Conservation (phyloP, 768 basidiomycete species). For the Rhodotorula paludigena region DNA sequence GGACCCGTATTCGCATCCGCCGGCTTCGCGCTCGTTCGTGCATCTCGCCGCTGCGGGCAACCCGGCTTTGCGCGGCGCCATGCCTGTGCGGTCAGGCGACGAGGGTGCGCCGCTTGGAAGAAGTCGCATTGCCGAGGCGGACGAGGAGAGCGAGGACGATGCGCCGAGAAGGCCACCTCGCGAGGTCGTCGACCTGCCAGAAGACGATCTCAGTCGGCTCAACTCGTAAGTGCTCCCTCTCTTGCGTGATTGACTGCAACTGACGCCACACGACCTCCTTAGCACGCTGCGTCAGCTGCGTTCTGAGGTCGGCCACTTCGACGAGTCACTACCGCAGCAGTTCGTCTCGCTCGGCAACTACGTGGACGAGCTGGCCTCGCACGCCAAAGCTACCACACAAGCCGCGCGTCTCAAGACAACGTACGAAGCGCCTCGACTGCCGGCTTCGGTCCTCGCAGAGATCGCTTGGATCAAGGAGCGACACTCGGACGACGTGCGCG, state of each 20-base stretch:
- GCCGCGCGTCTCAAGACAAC: neutral
- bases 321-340: neutral
- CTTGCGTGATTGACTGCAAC: no score
- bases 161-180: neutral
- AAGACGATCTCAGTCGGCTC: conserved; percentile 2
- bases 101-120: neutral
- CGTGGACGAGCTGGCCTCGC: conserved; percentile 3
- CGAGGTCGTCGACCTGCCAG: conserved; percentile 8
- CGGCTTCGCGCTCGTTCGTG: neutral
- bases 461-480: neutral
- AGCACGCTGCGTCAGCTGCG: conserved; percentile 10
- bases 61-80: neutral
- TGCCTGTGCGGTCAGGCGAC: neutral
- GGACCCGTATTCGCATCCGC: neutral
- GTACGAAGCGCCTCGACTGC: conserved; percentile 7
- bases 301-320: neutral
- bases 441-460: conserved; percentile 5
- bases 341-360: neutral
- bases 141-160: conserved; percentile 4
- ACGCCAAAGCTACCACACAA: neutral
- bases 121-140: neutral
- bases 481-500: neutral
- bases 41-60: no score
- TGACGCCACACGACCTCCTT: neutral
- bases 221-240: neutral